A percentile compares a stretch with the other conserved stretches of the same genome.
Conservation (phyloP, 306 rosid genomes). For the Cicer cuneatum region DNA sequence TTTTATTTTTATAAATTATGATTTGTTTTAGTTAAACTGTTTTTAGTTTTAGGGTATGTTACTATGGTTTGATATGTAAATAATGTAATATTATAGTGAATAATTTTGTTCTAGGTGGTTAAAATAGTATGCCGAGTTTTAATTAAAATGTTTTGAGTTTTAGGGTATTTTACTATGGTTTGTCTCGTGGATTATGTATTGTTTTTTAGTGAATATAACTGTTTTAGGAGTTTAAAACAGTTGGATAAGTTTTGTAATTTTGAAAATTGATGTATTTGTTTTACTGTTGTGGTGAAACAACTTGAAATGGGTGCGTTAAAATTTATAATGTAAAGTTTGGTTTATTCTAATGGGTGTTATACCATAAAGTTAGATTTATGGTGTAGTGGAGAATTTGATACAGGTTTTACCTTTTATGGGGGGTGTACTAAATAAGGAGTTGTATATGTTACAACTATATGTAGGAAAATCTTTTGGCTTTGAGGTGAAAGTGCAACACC, state of each 20-base stretch:
- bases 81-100: background rate
- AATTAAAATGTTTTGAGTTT: background rate
- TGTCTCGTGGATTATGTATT: background rate
- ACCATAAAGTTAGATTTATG: background rate
- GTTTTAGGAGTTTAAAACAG: conserved; percentile 14
- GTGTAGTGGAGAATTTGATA: conserved; percentile 8
- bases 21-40: background rate
- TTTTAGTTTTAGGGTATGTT: conserved; percentile 9
- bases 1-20: background rate
- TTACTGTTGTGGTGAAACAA: background rate
- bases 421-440: background rate
- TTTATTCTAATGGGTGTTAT: background rate
- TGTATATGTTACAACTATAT: background rate
- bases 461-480: background rate
- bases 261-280: background rate
- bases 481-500: background rate
- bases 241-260: background rate
- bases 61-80: conserved; percentile 3
- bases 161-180: background rate
- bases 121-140: background rate
- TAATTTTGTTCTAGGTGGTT: conserved; percentile 24
- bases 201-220: conserved; percentile 1
- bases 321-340: background rate
- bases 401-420: conserved; percentile 4
- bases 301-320: background rate